Evolutionary conservation across 2,329 filamentous ascomycete species (phyloP), one percentile per base, ranked within the genome.

Genomic region (Colletotrichum lindemuthianum): DNA sequence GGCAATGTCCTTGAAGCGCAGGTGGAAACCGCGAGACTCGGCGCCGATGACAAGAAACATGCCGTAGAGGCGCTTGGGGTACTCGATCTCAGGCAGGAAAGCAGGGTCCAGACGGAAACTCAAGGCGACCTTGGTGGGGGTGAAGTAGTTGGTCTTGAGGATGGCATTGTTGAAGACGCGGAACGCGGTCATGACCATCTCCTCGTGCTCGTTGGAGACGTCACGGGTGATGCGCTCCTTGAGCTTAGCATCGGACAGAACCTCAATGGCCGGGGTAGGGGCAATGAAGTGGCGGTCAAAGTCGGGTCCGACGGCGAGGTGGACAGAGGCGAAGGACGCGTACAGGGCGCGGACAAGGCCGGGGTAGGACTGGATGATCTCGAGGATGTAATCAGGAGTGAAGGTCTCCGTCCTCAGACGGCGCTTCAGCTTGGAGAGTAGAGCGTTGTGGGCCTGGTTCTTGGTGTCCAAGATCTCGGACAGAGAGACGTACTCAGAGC

Each of bases 31-130:
- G 69, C 96, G 90, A 73, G 96, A 97, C 79, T 99, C 96, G 10
- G 96, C 95, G 72, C 93, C 93, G 77, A 99, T 97, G 69, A 99
- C 92, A 55, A 99, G 85, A 85, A 99, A 99, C 96, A 99, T 99
- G 69, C 96, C 96, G 72, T 96, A 99, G 8, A 99, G 84, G 7
- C 90, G 92, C 77, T 95, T 92, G 48, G 96, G 92, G 77, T 99
- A 99, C 79, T 99, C 96, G 57, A 94, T 89, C 66, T 90, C 86
- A 5, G 96, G 96, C 41, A 99, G 83, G 86, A 99, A 99, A 44
- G 82, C 85, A 7, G 93, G 92, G 74, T 97, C 91, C 67, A 99
- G 82, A 59, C 96, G 92, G 88, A 99, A 99, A 82, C 93, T 97
- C 70, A 99, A 86, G 9, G 96, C 96, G 43, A 99, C 95, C 85